Base-by-base conservation (phyloP, 2,329 filamentous ascomycete genomes). In the Atkinsonella hypoxylon region DNA sequence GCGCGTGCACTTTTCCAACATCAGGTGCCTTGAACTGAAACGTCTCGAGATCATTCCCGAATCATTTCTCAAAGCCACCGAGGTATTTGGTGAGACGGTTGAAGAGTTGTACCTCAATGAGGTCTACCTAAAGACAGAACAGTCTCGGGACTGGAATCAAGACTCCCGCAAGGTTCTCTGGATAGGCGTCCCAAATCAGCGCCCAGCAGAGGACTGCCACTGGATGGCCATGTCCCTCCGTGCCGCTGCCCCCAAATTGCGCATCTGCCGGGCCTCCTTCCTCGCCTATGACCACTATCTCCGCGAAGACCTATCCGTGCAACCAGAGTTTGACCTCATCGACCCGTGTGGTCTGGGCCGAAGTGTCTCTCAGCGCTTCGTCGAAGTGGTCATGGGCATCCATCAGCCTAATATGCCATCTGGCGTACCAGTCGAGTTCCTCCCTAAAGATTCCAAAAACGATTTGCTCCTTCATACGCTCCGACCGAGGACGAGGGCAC, bases 91-190 rank as follows among this genome's bases (percentile, higher is more conserved):
- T 26, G 53, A 60, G 36, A 66, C 69, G 3, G 64, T 75, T 2
- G 60, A 64, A 48, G 71, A 75, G 58, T 66, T 75, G 31, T 72
- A 70, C 54, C 62, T 75, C 1, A 71, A 70, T 51, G 65, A 71
- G 46, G 67, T 75, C 12, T 72, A 69, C 51, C 64, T 75, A 43
- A 73, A 73, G 59, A 65, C 62, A 8, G 61, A 67, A 38, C 67
- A 70, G 51, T 61, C 61, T n/a, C 49, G 54, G 40, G 56, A 64
- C 38, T 62, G 59, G 51, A 66, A 69, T 49, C 54, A 61, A 15
- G 62, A 67, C 48, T 59, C 59, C 1, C 60, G 59, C 47, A 62
- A 66, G 52, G 59, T 65, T 6, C 64, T 75, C 18, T 75, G 72
- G 72, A 60, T 75, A 45, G 72, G 72, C 13, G 45, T 72, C 10